These are phyloP conservation scores for Firmiana major DNA, from an alignment of 345 rosid species.

Conservation along the genomic window DNA sequence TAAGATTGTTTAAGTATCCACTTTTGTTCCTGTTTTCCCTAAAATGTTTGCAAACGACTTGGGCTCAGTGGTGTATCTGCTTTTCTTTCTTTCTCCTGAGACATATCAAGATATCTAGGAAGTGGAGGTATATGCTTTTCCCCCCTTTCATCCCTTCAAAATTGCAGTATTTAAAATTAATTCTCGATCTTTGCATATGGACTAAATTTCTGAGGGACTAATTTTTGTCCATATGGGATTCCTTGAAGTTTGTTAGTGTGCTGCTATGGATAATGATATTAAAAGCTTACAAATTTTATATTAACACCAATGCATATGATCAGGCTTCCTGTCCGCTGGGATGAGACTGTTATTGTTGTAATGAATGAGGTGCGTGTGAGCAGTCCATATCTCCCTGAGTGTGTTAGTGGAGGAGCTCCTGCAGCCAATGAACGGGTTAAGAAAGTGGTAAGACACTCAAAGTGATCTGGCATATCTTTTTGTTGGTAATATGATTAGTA, in stretches of 20 bases:
- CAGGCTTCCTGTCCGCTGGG: conserved; percentile 99
- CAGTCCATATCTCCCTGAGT: conserved; percentile 85
- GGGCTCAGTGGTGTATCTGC: background rate
- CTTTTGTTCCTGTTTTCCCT: background rate
- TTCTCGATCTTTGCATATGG: background rate
- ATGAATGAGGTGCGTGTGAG: conserved; percentile 89
- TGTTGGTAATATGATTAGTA: background rate
- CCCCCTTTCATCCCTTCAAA: background rate
- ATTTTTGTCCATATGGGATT: background rate
- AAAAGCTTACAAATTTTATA: background rate
- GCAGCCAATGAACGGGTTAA: conserved; percentile 95
- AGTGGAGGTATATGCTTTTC: background rate
- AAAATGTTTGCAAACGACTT: background rate
- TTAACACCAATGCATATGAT: conserved; percentile 9
- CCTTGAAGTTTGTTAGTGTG: background rate
- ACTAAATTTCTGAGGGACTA: background rate
- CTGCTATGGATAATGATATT: background rate
- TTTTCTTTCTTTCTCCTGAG: background rate
- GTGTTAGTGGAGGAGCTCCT: conserved; percentile 87
- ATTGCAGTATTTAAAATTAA: background rate
- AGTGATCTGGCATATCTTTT: background rate
- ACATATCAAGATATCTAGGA: background rate
- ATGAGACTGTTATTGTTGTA: conserved; percentile 81
- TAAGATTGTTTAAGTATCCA: background rate
- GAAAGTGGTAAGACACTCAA: conserved; percentile 75